Percentiles rank a stretch among this genome's conserved stretches.
These are phyloP conservation scores for Candida odintsovae DNA, from an alignment of 805 yeast species.

Conservation along the genomic window DNA sequence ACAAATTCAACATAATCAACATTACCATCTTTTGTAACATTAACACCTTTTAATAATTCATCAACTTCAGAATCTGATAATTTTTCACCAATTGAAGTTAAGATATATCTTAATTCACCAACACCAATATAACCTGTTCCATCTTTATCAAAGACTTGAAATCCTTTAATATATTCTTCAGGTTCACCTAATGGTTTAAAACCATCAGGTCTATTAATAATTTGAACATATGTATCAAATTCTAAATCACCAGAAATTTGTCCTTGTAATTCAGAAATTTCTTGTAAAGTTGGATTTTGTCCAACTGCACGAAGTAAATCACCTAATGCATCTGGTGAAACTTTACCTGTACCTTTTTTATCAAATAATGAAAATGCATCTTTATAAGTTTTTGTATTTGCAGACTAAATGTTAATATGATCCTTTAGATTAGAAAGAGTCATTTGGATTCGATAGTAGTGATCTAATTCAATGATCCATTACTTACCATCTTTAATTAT, in stretches of 20 bases:
- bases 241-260: conserved; percentile 40
- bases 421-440: too few relatives aligned
- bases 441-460: too few relatives aligned
- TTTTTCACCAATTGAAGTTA: conserved; percentile 95
- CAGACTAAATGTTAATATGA: conserved; percentile 10
- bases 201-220: conserved; percentile 82
- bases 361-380: conserved; percentile 97
- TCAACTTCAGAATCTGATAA: conserved; percentile 87
- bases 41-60: conserved; percentile 92
- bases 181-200: conserved; percentile 85
- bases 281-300: conserved; percentile 94
- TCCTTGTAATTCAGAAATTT: conserved; percentile 56
- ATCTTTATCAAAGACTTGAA: conserved; percentile 97
- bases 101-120: conserved; percentile 91
- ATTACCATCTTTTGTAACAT: conserved; percentile 87
- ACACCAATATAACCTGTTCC: conserved; percentile 94
- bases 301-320: conserved; percentile 96
- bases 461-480: too few relatives aligned
- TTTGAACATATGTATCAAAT: conserved; percentile 68
- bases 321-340: conserved; percentile 78
- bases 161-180: conserved; percentile 84
- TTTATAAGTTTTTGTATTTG: conserved; percentile 45
- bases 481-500: too few relatives aligned
- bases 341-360: conserved; percentile 91
- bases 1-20: conserved; percentile 95